Evolutionary conservation across 176 grass and related monocot genomes (phyloP).

Genomic region (Cenchrus americanus): DNA sequence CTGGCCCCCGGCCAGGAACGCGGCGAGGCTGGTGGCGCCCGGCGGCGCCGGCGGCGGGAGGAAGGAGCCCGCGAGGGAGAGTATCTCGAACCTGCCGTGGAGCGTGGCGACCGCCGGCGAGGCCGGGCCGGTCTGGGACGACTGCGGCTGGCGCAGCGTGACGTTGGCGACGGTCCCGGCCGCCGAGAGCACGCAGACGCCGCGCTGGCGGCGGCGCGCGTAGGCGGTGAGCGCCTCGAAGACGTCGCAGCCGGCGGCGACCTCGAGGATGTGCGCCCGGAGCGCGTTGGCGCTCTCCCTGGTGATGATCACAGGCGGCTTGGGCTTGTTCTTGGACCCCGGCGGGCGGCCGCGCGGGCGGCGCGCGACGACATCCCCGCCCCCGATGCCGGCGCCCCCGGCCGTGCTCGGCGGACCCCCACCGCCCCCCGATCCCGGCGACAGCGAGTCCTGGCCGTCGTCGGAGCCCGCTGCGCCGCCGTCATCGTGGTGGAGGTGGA

Average conservation of each 20-base stretch:
- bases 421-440: conserved; percentile 20
- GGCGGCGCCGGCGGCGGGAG: conserved; percentile 90
- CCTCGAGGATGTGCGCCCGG: conserved; percentile 86
- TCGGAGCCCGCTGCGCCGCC: conserved; percentile 24
- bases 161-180: conserved; percentile 87
- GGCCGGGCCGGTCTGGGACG: conserved; percentile 36
- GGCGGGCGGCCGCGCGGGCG: conserved; percentile 82
- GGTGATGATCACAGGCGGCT: conserved; percentile 96
- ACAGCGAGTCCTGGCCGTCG: conserved; percentile 40
- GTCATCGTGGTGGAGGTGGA: conserved; percentile 46
- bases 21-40: conserved; percentile 89
- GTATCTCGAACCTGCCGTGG: conserved; percentile 92
- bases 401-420: conserved; percentile 21
- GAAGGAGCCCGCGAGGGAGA: conserved; percentile 94
- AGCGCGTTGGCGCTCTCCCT: conserved; percentile 95
- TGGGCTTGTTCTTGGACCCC: conserved; percentile 98
- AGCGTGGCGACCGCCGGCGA: conserved; percentile 63
- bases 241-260: conserved; percentile 84
- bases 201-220: conserved; percentile 86
- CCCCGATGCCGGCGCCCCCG: conserved; percentile 35
- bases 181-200: conserved; percentile 85
- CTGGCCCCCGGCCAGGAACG: conserved; percentile 76
- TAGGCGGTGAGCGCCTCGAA: conserved; percentile 83
- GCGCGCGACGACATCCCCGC: conserved; percentile 51
- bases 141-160: conserved; percentile 72